These are phyloP conservation scores for Melaleuca quinquenervia DNA, from an alignment of 345 rosid genomes.

Conservation along the genomic window DNA sequence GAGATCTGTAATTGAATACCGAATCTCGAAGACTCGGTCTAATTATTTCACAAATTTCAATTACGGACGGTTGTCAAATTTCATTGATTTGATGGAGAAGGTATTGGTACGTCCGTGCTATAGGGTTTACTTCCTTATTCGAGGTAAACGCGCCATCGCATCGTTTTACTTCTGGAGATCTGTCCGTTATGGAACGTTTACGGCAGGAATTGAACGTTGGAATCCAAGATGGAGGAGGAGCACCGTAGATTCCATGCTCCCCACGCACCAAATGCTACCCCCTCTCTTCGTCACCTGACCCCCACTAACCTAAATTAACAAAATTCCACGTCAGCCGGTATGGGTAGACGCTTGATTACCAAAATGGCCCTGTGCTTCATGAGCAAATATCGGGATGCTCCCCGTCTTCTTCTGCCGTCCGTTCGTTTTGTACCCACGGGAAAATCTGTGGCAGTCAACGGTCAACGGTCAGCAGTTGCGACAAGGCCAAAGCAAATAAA, in stretches of 20 bases:
- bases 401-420: neutral
- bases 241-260: neutral
- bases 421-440: neutral
- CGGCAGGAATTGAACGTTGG: neutral
- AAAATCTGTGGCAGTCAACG: neutral
- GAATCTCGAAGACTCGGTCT: neutral
- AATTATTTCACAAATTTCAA: neutral
- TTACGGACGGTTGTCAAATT: neutral
- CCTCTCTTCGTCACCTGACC: neutral
- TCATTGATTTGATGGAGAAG: neutral
- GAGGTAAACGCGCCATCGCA: neutral
- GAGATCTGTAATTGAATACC: neutral
- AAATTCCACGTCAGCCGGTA: neutral
- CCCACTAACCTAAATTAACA: neutral
- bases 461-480: neutral
- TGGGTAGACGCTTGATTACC: neutral
- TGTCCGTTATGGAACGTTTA: neutral
- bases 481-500: neutral
- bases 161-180: neutral
- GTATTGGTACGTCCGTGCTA: neutral
- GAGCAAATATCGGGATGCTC: neutral
- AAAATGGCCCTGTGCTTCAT: neutral
- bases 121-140: neutral
- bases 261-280: neutral
- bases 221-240: neutral